phyloP scores from a whole-genome alignment of 75 land plant genomes.

The Picea glauca region DNA sequence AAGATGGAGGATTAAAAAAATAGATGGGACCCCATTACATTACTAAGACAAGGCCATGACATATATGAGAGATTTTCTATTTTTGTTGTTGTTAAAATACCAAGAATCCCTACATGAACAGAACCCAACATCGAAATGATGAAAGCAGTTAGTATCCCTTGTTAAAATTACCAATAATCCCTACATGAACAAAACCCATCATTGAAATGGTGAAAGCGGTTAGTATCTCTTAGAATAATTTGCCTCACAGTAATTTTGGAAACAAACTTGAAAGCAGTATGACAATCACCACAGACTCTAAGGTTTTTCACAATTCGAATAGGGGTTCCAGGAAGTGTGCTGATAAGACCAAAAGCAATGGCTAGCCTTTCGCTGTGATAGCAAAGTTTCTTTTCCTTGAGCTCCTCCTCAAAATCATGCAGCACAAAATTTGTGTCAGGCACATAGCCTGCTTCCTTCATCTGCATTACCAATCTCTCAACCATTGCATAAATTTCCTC shows the following conservation, averaged over 20 bases:
- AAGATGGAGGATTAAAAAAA: too few species aligned
- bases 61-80: too few species aligned
- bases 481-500: conserved; percentile 18
- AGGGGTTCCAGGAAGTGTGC: conserved; percentile 10
- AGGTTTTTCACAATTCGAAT: conserved; percentile 15
- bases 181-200: conserved; percentile 13
- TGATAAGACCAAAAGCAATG: conserved; percentile 12
- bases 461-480: conserved; percentile 7
- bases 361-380: conserved; percentile 15
- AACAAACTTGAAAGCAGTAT: conserved; percentile 19
- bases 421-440: conserved; percentile 16
- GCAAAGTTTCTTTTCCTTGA: conserved; percentile 4
- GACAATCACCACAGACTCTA: conserved; percentile 11
- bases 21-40: too few species aligned
- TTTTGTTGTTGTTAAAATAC: too few species aligned
- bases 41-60: too few species aligned
- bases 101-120: too few species aligned
- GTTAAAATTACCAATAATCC: conserved; percentile 17
- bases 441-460: conserved; percentile 14
- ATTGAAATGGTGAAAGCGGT: conserved; percentile 9
- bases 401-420: conserved; percentile 16
- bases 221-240: conserved; percentile 12
- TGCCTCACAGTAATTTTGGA: conserved; percentile 5
- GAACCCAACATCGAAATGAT: not conserved
- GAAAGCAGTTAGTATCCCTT: not conserved